Evolutionary conservation across 805 yeast genomes (phyloP).

Genomic region (Pichia ethanolica): DNA sequence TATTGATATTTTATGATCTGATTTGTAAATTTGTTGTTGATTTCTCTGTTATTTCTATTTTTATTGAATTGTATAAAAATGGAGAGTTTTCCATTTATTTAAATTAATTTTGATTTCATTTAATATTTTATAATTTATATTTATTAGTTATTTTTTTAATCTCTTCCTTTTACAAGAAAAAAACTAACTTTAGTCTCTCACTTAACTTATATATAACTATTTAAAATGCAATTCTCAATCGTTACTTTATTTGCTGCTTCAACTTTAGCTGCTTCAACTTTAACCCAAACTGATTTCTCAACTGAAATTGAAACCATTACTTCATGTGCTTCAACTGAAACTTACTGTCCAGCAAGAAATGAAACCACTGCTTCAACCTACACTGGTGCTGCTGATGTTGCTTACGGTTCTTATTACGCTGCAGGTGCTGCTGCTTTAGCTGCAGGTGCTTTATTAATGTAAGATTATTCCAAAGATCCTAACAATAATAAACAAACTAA

Average conservation of each 20-base stretch:
- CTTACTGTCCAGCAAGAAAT: slow-evolving; percentile 26
- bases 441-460: slow-evolving; percentile 30
- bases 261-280: slow-evolving; percentile 27
- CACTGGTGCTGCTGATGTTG: slow-evolving; percentile 11
- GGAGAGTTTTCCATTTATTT: neutral
- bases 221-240: slow-evolving; percentile 41
- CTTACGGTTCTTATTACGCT: slow-evolving; percentile 23
- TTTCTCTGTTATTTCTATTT: too few relatives aligned
- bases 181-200: slow-evolving; percentile 20
- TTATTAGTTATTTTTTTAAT: neutral
- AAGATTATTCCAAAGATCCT: slow-evolving; percentile 11
- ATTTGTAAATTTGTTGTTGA: too few relatives aligned
- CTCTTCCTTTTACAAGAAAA: slow-evolving; percentile 1
- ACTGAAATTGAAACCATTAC: slow-evolving; percentile 35
- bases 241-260: slow-evolving; percentile 28
- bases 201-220: slow-evolving; percentile 5
- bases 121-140: neutral
- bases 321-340: slow-evolving; percentile 32
- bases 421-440: slow-evolving; percentile 30
- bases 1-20: too few relatives aligned
- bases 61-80: neutral
- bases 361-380: slow-evolving; percentile 28
- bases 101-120: neutral
- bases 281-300: slow-evolving; percentile 29
- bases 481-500: too few relatives aligned